A percentile compares a stretch with the other conserved stretches of the same genome.
Evolutionary conservation across 106 monocot species (phyloP).

Genomic region (Posidonia australis): DNA sequence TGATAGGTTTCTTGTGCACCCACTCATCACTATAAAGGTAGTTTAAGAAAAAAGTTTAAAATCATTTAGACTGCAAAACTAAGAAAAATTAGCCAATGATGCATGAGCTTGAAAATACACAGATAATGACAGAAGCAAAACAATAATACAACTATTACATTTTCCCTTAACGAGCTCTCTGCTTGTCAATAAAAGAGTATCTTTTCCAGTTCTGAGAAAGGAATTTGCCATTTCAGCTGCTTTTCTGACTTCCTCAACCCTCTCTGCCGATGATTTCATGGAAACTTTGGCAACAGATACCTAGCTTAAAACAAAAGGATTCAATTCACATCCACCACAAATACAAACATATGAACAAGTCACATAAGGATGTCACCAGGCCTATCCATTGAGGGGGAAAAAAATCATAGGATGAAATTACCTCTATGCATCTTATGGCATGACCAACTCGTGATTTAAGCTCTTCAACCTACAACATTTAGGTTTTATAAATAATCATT

Average conservation of each 20-base stretch:
- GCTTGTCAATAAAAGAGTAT: slow-evolving; percentile 84
- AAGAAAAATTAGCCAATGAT: background rate
- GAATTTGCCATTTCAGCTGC: slow-evolving; percentile 65
- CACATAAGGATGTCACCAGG: background rate
- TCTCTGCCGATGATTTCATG: slow-evolving; percentile 55
- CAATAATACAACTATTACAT: slow-evolving; percentile 27
- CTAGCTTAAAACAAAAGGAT: slow-evolving; percentile 22
- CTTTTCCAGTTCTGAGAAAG: slow-evolving; percentile 57
- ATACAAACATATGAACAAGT: background rate
- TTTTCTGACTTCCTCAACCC: slow-evolving; percentile 65
- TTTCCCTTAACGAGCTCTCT: slow-evolving; percentile 77
- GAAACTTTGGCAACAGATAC: slow-evolving; percentile 78
- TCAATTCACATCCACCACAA: background rate
- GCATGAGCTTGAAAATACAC: background rate
- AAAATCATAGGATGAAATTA: slow-evolving; percentile 5
- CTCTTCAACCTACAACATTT: slow-evolving; percentile 55
- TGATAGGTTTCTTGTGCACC: too few species aligned
- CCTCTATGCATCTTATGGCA: slow-evolving; percentile 65
- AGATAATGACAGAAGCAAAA: background rate
- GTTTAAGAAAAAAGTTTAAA: too few species aligned
- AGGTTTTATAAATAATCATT: background rate
- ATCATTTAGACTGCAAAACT: background rate
- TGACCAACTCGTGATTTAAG: slow-evolving; percentile 50
- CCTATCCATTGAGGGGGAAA: background rate
- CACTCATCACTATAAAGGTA: too few species aligned